Evolutionary conservation across 1,284 basidiomycete species (phyloP).

Genomic region (Exsudoporus floridanus): DNA sequence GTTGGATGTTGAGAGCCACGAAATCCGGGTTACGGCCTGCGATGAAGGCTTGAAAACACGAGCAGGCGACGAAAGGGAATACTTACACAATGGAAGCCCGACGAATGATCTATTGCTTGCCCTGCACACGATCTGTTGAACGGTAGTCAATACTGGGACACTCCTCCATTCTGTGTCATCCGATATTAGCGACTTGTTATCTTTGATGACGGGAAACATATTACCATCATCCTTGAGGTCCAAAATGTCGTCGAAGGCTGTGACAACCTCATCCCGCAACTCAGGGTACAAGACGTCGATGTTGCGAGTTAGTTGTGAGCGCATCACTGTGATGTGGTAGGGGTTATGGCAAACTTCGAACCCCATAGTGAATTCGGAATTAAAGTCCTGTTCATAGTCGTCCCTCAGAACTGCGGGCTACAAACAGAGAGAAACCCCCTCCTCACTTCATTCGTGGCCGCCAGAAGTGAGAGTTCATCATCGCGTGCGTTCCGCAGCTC

Average conservation of each 20-base stretch:
- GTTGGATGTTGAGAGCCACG: slow-evolving; percentile 34
- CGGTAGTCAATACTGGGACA: slow-evolving; percentile 16
- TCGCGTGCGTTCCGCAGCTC: slow-evolving; percentile 43
- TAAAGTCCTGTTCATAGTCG: slow-evolving; percentile 14
- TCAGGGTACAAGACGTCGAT: slow-evolving; percentile 27
- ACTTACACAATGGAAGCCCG: slow-evolving; percentile 40
- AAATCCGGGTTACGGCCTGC: slow-evolving; percentile 42
- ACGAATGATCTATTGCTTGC: slow-evolving; percentile 40
- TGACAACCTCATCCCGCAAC: slow-evolving; percentile 34
- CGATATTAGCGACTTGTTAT: not conserved
- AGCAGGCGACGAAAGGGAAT: not conserved
- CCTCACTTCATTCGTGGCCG: slow-evolving; percentile 37
- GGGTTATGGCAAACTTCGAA: slow-evolving; percentile 15
- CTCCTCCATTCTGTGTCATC: slow-evolving; percentile 25
- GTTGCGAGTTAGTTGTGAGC: slow-evolving; percentile 33
- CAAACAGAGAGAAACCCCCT: too few relatives aligned
- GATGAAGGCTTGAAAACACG: not conserved
- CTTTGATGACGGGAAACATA: slow-evolving; percentile 1
- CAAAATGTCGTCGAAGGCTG: slow-evolving; percentile 29
- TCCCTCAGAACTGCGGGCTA: not conserved
- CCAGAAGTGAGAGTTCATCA: slow-evolving; percentile 38
- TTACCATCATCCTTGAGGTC: slow-evolving; percentile 17
- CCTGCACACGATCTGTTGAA: slow-evolving; percentile 32
- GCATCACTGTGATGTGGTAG: slow-evolving; percentile 30
- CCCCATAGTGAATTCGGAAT: slow-evolving; percentile 31